phyloP scores from a whole-genome alignment of 2,329 filamentous ascomycete species.

The Venturia nashicola region DNA sequence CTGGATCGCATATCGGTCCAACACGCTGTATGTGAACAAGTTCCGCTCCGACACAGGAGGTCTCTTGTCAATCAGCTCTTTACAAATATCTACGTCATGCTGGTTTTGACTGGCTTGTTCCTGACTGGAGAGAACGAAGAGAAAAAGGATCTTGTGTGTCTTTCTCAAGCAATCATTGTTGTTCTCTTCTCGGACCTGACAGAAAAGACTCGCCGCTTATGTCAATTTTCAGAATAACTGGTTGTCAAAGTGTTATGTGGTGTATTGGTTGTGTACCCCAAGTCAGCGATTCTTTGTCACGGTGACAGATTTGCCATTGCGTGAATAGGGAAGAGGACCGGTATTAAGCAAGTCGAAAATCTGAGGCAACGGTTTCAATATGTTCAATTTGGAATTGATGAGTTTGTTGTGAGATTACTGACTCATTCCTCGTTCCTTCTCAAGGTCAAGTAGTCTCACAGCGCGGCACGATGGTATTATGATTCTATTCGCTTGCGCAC shows the following conservation, averaged over 20 bases:
- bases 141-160: constrained; percentile 40
- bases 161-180: constrained; percentile 75
- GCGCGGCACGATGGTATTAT: too few relatives aligned
- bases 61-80: constrained; percentile 91
- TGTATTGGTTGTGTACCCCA: neutral
- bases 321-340: too few relatives aligned
- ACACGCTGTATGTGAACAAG: constrained; percentile 86
- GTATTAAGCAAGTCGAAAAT: too few relatives aligned
- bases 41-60: constrained; percentile 87
- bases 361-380: too few relatives aligned
- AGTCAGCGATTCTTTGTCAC: too few relatives aligned
- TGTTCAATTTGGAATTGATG: too few relatives aligned
- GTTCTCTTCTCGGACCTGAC: constrained; percentile 63
- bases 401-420: too few relatives aligned
- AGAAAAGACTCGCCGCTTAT: constrained; percentile 15
- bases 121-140: constrained; percentile 56
- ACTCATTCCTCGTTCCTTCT: too few relatives aligned
- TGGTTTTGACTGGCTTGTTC: constrained; percentile 80
- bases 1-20: constrained; percentile 94
- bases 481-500: too few relatives aligned
- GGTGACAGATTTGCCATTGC: too few relatives aligned
- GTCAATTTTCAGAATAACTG: neutral
- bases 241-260: neutral
- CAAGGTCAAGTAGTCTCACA: too few relatives aligned
- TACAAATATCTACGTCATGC: constrained; percentile 88